Percentiles rank a stretch among this genome's conserved stretches.
phyloP scores from a whole-genome alignment of 176 grass and related monocot genomes.

The Lolium perenne region DNA sequence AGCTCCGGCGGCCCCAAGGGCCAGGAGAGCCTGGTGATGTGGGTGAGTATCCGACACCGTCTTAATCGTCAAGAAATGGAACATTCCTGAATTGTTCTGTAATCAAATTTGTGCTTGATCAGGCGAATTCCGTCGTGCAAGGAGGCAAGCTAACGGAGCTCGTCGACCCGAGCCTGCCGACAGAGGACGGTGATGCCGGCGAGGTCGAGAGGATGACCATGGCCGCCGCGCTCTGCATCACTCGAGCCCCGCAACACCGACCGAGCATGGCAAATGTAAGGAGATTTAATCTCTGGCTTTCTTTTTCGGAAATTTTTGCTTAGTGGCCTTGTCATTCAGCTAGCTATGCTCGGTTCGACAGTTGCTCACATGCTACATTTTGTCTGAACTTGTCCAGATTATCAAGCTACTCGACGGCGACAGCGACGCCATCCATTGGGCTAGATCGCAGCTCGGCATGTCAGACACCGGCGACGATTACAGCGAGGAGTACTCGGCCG shows the following conservation, averaged over 20 bases:
- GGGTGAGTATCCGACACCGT: conserved; percentile 55
- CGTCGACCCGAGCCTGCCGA: conserved; percentile 55
- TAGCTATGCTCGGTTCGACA: not conserved
- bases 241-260: conserved; percentile 53
- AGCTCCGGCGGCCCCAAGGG: conserved; percentile 62
- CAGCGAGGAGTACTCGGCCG: not conserved
- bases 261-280: conserved; percentile 70
- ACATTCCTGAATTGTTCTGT: not conserved
- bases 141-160: conserved; percentile 62
- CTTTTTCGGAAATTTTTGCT: not conserved
- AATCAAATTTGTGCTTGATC: not conserved
- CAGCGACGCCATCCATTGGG: conserved; percentile 57
- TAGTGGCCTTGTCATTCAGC: not conserved
- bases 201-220: conserved; percentile 74
- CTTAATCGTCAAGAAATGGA: conserved; percentile 9
- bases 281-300: not conserved
- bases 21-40: conserved; percentile 83
- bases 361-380: not conserved
- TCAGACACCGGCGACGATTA: not conserved
- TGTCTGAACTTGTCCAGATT: conserved; percentile 44
- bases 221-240: conserved; percentile 78
- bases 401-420: conserved; percentile 70
- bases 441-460: conserved; percentile 47
- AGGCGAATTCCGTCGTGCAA: conserved; percentile 62
- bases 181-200: not conserved